A percentile compares a stretch with the other conserved stretches of the same genome.
These are phyloP conservation scores for Tuber microsphaerosporum DNA, from an alignment of 495 filamentous ascomycete species.

Conservation along the genomic window DNA sequence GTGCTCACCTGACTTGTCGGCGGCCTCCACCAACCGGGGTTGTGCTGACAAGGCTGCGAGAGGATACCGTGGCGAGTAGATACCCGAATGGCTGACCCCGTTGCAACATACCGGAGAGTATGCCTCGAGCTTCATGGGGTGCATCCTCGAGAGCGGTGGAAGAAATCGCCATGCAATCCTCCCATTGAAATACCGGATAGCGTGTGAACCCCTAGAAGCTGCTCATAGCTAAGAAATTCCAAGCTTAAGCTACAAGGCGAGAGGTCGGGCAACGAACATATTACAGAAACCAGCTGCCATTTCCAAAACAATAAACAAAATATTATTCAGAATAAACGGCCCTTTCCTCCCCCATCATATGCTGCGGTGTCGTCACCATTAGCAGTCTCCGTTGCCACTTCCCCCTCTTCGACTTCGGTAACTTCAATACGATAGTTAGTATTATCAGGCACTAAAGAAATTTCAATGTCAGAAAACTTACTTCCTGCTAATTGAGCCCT, in stretches of 20 bases:
- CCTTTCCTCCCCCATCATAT: conserved; percentile 49
- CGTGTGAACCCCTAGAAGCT: conserved; percentile 57
- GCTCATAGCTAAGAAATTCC: conserved; percentile 54
- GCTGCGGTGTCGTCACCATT: neutral
- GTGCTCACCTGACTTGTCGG: too few relatives aligned
- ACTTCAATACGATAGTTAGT: conserved; percentile 20
- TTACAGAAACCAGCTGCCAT: conserved; percentile 53
- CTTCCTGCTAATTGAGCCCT: conserved; percentile 28
- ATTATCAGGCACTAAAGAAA: neutral
- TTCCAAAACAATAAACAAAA: conserved; percentile 53
- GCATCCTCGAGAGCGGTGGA: conserved; percentile 38
- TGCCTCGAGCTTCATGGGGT: conserved; percentile 53
- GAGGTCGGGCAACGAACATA: conserved; percentile 15
- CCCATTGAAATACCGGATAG: conserved; percentile 79
- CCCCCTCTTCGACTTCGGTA: conserved; percentile 25
- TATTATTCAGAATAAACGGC: conserved; percentile 69
- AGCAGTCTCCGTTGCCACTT: neutral
- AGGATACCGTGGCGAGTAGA: conserved; percentile 62
- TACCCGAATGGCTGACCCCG: conserved; percentile 72
- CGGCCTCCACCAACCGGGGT: conserved; percentile 31
- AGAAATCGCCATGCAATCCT: conserved; percentile 58
- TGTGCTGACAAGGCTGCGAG: conserved; percentile 53
- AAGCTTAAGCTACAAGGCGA: neutral
- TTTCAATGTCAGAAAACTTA: conserved; percentile 13
- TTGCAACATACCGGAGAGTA: conserved; percentile 71